A percentile compares a stretch with the other conserved stretches of the same genome.
Conservation (phyloP, 352 stramenopile genomes). For the Phytophthora podocarpi region DNA sequence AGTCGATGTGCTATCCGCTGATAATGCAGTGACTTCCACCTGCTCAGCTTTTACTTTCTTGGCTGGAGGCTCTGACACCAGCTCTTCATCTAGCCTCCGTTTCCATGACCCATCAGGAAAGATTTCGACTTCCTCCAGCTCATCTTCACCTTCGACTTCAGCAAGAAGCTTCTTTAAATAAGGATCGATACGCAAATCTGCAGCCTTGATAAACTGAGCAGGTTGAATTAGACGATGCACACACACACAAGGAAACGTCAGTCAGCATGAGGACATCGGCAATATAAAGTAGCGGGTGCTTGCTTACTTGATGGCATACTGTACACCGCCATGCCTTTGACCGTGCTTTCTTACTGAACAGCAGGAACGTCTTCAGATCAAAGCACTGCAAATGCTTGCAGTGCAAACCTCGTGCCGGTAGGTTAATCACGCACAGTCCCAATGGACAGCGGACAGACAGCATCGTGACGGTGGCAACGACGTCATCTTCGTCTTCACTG, state of each 20-base stretch:
- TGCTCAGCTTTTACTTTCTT: slow-evolving; percentile 73
- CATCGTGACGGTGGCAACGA: slow-evolving; percentile 86
- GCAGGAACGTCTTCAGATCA: slow-evolving; percentile 93
- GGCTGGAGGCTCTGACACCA: slow-evolving; percentile 31
- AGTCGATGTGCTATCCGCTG: slow-evolving; percentile 15
- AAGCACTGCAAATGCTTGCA: slow-evolving; percentile 97
- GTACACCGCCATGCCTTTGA: slow-evolving; percentile 91
- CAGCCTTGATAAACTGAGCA: slow-evolving; percentile 84
- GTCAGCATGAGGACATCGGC: neutral
- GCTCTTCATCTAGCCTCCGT: slow-evolving; percentile 60
- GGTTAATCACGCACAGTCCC: slow-evolving; percentile 86
- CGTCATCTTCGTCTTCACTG: slow-evolving; percentile 79
- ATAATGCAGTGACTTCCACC: slow-evolving; percentile 5
- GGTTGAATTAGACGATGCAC: neutral
- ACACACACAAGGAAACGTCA: slow-evolving; percentile 11
- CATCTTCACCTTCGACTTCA: slow-evolving; percentile 80
- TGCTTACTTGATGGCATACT: slow-evolving; percentile 88
- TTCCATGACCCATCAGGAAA: slow-evolving; percentile 85
- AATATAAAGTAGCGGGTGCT: neutral
- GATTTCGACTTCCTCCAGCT: slow-evolving; percentile 92
- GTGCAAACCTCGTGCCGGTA: slow-evolving; percentile 87
- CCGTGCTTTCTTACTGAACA: slow-evolving; percentile 88
- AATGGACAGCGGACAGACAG: slow-evolving; percentile 91
- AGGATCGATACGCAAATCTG: slow-evolving; percentile 89
- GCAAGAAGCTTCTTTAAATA: slow-evolving; percentile 91